phyloP scores from a whole-genome alignment of 257 asterid species.

The Gentiana dahurica region DNA sequence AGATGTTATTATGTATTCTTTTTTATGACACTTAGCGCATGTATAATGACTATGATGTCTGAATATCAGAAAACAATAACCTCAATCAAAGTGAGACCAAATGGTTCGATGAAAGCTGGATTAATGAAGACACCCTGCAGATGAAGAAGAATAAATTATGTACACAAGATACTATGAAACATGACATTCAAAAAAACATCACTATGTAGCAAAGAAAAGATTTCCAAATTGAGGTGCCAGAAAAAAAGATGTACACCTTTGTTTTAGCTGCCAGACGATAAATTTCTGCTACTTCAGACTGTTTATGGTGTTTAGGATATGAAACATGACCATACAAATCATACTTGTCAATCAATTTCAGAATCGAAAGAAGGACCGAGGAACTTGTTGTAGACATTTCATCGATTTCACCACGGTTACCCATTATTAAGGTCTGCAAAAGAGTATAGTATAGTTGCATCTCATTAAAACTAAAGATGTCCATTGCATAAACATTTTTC shows the following conservation, averaged over 20 bases:
- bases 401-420: conserved; percentile 70
- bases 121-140: conserved; percentile 78
- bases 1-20: no score
- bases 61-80: conserved; percentile 17
- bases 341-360: conserved; percentile 65
- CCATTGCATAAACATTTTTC: background rate
- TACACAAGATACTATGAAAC: background rate
- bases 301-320: conserved; percentile 79
- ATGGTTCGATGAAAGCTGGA: conserved; percentile 83
- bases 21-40: background rate
- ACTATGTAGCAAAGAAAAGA: background rate
- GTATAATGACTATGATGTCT: background rate
- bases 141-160: conserved; percentile 5
- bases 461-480: background rate
- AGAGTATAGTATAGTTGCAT: background rate
- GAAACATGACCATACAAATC: conserved; percentile 81
- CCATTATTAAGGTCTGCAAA: conserved; percentile 73
- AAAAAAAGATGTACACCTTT: conserved; percentile 29
- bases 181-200: background rate
- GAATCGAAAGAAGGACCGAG: conserved; percentile 63
- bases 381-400: conserved; percentile 71
- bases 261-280: conserved; percentile 77
- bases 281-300: conserved; percentile 70
- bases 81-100: conserved; percentile 83
- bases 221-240: no score